Percentiles rank a stretch among this genome's conserved stretches.
Evolutionary conservation across 495 filamentous ascomycete species (phyloP).

Genomic region (Neurospora sp.): DNA sequence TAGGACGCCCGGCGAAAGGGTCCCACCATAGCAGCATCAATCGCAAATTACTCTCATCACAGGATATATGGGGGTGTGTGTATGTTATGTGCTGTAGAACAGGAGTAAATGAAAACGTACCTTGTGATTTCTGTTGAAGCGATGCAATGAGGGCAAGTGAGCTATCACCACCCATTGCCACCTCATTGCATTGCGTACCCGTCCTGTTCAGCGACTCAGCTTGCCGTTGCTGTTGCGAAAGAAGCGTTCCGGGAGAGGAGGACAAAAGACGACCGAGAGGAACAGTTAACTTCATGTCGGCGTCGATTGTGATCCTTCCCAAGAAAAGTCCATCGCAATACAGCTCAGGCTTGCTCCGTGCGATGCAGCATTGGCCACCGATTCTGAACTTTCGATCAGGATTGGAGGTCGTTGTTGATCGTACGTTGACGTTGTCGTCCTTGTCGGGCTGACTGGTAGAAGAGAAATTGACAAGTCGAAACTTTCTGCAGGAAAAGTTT

Average conservation of each 20-base stretch:
- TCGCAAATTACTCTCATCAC: constrained; percentile 28
- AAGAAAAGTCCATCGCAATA: background rate
- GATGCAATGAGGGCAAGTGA: background rate
- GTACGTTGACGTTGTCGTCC: background rate
- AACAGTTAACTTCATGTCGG: background rate
- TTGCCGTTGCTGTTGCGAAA: background rate
- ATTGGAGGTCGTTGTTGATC: background rate
- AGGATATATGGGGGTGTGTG: background rate
- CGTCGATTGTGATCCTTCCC: background rate
- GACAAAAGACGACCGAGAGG: background rate
- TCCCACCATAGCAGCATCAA: constrained; percentile 21
- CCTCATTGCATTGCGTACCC: background rate
- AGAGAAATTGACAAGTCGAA: background rate
- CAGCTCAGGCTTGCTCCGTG: background rate
- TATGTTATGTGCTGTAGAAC: background rate
- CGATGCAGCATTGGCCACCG: background rate
- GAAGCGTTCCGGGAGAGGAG: background rate
- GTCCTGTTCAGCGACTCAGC: background rate
- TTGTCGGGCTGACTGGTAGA: background rate
- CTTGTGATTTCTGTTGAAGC: background rate
- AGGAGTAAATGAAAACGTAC: background rate
- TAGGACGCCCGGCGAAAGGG: constrained; percentile 23
- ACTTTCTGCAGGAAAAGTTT: background rate
- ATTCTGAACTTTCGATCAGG: background rate
- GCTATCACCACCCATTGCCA: background rate